phyloP scores from a whole-genome alignment of 108 stramenopile genomes.

The Skeletonema grethae region DNA sequence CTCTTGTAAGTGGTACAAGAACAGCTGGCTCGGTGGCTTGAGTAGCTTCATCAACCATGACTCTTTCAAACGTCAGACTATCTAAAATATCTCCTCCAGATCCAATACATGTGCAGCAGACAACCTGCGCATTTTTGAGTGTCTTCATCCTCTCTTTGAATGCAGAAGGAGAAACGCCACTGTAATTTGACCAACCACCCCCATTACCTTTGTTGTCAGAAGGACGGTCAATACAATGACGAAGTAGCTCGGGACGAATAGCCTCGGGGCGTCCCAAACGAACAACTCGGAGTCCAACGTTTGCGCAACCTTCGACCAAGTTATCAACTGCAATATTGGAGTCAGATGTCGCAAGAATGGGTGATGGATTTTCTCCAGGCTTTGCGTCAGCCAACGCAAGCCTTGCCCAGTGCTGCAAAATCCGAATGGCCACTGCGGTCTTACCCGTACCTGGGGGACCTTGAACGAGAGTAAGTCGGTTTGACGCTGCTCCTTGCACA shows the following conservation, averaged over 20 bases:
- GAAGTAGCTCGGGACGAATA: conserved; percentile 88
- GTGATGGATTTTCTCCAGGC: conserved; percentile 64
- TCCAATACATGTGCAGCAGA: conserved; percentile 95
- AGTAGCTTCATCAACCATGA: conserved; percentile 94
- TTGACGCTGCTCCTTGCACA: conserved; percentile 86
- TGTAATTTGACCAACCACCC: conserved; percentile 34
- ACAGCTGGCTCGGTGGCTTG: conserved; percentile 93
- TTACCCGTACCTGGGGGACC: conserved; percentile 89
- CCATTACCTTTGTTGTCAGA: conserved; percentile 53
- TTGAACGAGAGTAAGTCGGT: conserved; percentile 88
- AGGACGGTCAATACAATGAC: conserved; percentile 87
- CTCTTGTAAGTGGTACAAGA: conserved; percentile 88
- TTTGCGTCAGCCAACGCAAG: conserved; percentile 56
- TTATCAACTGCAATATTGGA: conserved; percentile 99
- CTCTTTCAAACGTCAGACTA: conserved; percentile 84
- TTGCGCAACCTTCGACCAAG: conserved; percentile 93
- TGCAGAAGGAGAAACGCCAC: conserved; percentile 47
- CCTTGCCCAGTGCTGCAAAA: conserved; percentile 89
- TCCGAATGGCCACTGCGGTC: conserved; percentile 90
- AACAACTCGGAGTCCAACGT: conserved; percentile 86
- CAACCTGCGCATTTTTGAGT: conserved; percentile 88
- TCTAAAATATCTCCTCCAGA: conserved; percentile 90
- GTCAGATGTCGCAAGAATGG: conserved; percentile 90
- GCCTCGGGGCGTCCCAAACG: conserved; percentile 93
- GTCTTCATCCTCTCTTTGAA: conserved; percentile 85